phyloP scores from a whole-genome alignment of 2,329 filamentous ascomycete species.

The Graphium sp. region DNA sequence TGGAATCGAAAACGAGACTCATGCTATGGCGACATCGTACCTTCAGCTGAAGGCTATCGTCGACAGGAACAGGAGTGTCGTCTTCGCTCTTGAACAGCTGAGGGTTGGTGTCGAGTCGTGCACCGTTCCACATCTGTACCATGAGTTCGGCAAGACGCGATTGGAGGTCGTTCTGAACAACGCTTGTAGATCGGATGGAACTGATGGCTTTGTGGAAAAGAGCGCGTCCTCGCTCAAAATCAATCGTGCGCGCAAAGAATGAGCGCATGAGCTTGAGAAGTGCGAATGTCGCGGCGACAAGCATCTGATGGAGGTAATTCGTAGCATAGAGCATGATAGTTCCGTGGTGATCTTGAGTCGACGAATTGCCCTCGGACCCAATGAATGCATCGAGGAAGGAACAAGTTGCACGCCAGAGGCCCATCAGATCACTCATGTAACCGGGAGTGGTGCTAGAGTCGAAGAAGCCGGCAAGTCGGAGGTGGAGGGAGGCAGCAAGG shows the following conservation, averaged over 20 bases:
- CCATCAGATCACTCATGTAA: conserved; percentile 59
- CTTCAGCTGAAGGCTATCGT: conserved; percentile 62
- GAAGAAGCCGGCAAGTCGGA: conserved; percentile 67
- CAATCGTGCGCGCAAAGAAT: conserved; percentile 56
- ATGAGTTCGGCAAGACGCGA: conserved; percentile 72
- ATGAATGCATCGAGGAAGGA: conserved; percentile 51
- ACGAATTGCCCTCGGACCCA: conserved; percentile 28
- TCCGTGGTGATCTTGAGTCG: conserved; percentile 24
- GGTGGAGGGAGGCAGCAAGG: conserved; percentile 56
- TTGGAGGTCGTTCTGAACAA: conserved; percentile 62
- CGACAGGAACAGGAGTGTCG: conserved; percentile 31
- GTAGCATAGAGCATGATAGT: conserved; percentile 48
- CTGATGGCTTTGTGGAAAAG: conserved; percentile 57
- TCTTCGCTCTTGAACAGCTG: conserved; percentile 31
- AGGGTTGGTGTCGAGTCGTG: conserved; percentile 31
- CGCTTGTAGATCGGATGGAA: conserved; percentile 55
- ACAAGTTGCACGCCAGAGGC: conserved; percentile 56
- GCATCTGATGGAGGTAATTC: conserved; percentile 73
- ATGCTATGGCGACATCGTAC: conserved; percentile 75
- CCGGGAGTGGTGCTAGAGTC: conserved; percentile 56
- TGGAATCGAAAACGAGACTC: conserved; percentile 70
- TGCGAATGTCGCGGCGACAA: conserved; percentile 64
- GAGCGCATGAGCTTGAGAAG: conserved; percentile 65
- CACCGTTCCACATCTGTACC: conserved; percentile 71
- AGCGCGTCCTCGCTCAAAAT: conserved; percentile 47